These are phyloP conservation scores for Phaeosphaeriaceae sp. DNA, from an alignment of 2,329 filamentous ascomycete genomes.

Conservation along the genomic window DNA sequence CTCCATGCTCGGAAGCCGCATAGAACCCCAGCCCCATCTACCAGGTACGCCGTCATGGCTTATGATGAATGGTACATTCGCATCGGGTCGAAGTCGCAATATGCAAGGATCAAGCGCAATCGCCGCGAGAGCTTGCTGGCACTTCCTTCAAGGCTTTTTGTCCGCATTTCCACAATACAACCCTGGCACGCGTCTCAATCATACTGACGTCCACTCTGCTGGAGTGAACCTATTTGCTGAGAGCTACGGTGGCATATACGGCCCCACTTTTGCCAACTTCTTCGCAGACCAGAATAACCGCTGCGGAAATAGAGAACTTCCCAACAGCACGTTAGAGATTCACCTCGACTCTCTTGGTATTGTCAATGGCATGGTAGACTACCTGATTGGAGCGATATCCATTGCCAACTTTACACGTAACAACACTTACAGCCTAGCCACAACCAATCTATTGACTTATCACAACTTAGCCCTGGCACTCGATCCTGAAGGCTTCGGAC, in stretches of 20 bases:
- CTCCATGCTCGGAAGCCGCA: not conserved
- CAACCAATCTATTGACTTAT: constrained; percentile 61
- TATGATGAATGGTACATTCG: constrained; percentile 69
- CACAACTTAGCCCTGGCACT: constrained; percentile 30
- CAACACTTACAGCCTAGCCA: constrained; percentile 70
- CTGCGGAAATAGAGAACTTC: constrained; percentile 58
- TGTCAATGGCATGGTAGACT: constrained; percentile 74
- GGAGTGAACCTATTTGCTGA: constrained; percentile 72
- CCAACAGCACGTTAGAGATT: constrained; percentile 63
- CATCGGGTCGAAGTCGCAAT: constrained; percentile 56
- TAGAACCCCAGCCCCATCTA: constrained; percentile 38
- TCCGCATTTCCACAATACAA: constrained; percentile 65
- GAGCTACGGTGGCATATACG: constrained; percentile 74
- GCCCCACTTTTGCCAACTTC: constrained; percentile 65
- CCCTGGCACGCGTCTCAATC: constrained; percentile 52
- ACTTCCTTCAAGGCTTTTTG: constrained; percentile 68
- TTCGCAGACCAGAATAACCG: constrained; percentile 68
- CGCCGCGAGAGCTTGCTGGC: constrained; percentile 68
- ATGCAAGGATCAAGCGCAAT: constrained; percentile 64
- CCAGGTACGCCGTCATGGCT: constrained; percentile 48
- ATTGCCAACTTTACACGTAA: constrained; percentile 65
- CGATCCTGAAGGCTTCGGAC: constrained; percentile 46
- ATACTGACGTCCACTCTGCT: constrained; percentile 49
- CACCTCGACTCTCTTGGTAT: constrained; percentile 70
- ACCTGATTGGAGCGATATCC: constrained; percentile 64